Evolutionary conservation across 345 rosid species (phyloP), one percentile per base, ranked within the genome.

Genomic region (Lepidium didymum): DNA sequence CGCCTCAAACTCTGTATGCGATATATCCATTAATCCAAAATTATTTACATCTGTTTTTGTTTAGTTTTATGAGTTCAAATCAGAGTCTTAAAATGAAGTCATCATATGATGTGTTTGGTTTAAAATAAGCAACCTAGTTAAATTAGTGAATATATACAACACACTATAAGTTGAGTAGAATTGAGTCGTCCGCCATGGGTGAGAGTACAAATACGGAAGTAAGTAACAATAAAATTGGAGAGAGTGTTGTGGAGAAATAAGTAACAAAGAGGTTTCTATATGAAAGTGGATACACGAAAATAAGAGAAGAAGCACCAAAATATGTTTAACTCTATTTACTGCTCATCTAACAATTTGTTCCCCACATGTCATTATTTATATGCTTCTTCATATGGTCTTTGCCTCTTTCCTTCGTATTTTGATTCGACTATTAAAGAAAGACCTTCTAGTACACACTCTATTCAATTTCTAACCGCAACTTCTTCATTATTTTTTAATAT

Each of bases 311-410:
- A 47, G 41, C 62, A 65, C 41, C 54, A 56, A 72, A 45, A 64
- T 56, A 56, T 56, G 59, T 64, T 73, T 38, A 37, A 60, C 16
- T 29, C 33, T 29, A 66, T 66, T 73, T 66, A 73, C 67, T 65
- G 23, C 77, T 58, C 67, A 73, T 57, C 40, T 40, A 73, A 65
- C 52, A 14, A 40, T 41, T 14, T 64, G 59, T 56, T 73, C 77
- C 77, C 72, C 67, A 73, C 77, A 65, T 65, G 71, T 14, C 65
- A 27, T 55, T 72, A 62, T 45, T n/a, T 29, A 29, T 29, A 29
- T 37, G 25, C 64, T 46, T 2, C 47, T 45, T 72, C 64, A 8
- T 63, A 15, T 37, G 40, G 69, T 62, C 41, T 54, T 62, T 47
- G 40, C 56, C 56, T 34, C 58, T 53, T 43, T 37, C 54, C 8